A percentile compares a stretch with the other conserved stretches of the same genome.
These are phyloP conservation scores for Ceratocystis destructans DNA, from an alignment of 2,329 filamentous ascomycete species.

Conservation along the genomic window DNA sequence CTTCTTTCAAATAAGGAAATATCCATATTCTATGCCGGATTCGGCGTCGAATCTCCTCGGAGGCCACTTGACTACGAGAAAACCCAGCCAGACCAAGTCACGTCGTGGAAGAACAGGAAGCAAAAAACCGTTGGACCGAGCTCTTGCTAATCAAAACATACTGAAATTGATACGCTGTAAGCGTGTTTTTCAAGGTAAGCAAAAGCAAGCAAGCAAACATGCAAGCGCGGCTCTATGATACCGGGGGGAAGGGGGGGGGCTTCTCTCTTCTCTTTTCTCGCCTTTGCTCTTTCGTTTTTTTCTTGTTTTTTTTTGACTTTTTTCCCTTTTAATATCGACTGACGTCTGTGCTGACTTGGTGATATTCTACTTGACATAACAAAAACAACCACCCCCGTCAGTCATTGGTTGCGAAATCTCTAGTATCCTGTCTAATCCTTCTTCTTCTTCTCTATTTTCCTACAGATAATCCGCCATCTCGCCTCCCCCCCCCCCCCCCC, in stretches of 20 bases:
- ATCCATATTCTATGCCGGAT: neutral
- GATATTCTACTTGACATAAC: neutral
- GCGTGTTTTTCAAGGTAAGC: too few relatives aligned
- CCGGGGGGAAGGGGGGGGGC: too few relatives aligned
- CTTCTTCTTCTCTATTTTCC: neutral
- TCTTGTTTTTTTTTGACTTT: neutral
- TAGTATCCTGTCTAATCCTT: neutral
- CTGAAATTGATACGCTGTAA: too few relatives aligned
- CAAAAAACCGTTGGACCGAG: neutral
- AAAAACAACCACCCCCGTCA: neutral
- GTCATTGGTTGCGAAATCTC: neutral
- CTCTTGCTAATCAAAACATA: neutral
- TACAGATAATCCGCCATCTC: neutral
- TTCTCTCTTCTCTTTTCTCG: neutral
- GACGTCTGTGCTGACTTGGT: slow-evolving; percentile 4
- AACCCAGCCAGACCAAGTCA: neutral
- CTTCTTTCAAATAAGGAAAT: neutral
- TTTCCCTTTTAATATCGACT: neutral
- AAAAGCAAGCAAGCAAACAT: too few relatives aligned
- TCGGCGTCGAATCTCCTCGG: neutral
- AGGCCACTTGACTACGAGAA: neutral
- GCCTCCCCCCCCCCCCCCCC: neutral
- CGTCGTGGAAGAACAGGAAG: neutral
- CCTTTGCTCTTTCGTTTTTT: neutral
- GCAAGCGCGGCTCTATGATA: neutral